Evolutionary conservation across 495 filamentous ascomycete genomes (phyloP), one percentile per base, ranked within the genome.

Genomic region (Daldinia grandis): DNA sequence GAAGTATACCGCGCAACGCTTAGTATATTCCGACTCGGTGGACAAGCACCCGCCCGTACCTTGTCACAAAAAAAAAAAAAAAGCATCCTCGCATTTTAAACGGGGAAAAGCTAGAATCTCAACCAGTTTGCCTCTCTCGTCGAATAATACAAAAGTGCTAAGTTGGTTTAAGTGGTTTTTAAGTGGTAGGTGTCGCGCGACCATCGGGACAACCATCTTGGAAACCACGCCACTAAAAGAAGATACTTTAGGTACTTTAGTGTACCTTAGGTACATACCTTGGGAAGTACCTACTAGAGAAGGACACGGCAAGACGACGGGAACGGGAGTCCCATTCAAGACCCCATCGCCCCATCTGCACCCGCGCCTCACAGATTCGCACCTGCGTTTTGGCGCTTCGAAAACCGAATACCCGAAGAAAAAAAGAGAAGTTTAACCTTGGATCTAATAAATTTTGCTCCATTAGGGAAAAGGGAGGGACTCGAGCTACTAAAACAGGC

Each of bases 341-440:
- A 64, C 65, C 50, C 70, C 70, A 72, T 72, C 64, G 64, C 64
- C 70, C 70, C 70, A 72, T 72, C 64, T 68, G 38, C 69, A 67
- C 47, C 60, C 60, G 50, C 70, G 59, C 64, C 70, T 64, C 55
- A 35, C 53, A 56, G 33, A 68, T 44, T 58, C 56, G 64, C 65
- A 68, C 59, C 40, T 61, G 30, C 60, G 54, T 53, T 63, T 59
- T 47, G 15, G 28, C 57, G 38, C 64, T 57, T 61, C 40, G 4
- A 37, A 37, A 58, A 15, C 38, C 12, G 33, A 58, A 63, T 15
- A 17, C 33, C 33, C 9, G 2, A 19, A 51, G 30, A 42, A 31
- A 44, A n/a, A 51, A 14, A 47, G 38, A 28, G 33, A 62, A 70
- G 50, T 14, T 35, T 25, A 54, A 58, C 35, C 31, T 61, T 56